Evolutionary conservation across 2,329 filamentous ascomycete species (phyloP), one percentile per base, ranked within the genome.

Genomic region (Golovinomyces cichoracearum): DNA sequence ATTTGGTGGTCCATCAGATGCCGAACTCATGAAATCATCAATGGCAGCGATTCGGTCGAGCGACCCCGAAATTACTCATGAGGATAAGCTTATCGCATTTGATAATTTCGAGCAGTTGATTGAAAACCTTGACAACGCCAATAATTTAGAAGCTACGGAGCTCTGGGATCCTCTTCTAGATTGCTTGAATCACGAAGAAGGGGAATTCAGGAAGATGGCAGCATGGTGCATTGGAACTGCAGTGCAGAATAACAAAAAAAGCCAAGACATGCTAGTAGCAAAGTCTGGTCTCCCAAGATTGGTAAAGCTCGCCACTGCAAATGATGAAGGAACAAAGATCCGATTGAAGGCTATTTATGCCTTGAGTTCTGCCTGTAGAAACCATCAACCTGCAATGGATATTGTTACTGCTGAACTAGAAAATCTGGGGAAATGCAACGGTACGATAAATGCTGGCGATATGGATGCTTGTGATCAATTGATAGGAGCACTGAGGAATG

Each of bases 171-270:
- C 83, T 9, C 68, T 98, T 35, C 67, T 94, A 10, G 64, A 69
- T 7, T 74, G 80, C 53, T 68, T 98, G 13, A 68, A 70, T 46
- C 71, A 78, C 57, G 68, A 72, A 10, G 79, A 90, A 59, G 61
- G 69, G 5, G 81, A 90, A 53, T 68, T 93, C 58, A 71, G 86
- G 54, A 76, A 70, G 57, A 85, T 84, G 73, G 86, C 88, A 2
- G 85, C 85, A n/a, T 93, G 84, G 83, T 94, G 85, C 66, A 68
- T 90, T 50, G 84, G 83, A 47, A 94, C 86, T 5, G 88, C 90
- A 9, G 90, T 98, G 51, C 86, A 95, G 70, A 98, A 98, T 67
- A 95, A 98, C 63, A 71, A 73, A 56, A 80, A 79, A 61, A 78
- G 75, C 47, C 90, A 98, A 66, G 83, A 90, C 65, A 74, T 74